Evolutionary conservation across 345 rosid species (phyloP), one percentile per base, ranked within the genome.

Genomic region (Barbarea vulgaris): DNA sequence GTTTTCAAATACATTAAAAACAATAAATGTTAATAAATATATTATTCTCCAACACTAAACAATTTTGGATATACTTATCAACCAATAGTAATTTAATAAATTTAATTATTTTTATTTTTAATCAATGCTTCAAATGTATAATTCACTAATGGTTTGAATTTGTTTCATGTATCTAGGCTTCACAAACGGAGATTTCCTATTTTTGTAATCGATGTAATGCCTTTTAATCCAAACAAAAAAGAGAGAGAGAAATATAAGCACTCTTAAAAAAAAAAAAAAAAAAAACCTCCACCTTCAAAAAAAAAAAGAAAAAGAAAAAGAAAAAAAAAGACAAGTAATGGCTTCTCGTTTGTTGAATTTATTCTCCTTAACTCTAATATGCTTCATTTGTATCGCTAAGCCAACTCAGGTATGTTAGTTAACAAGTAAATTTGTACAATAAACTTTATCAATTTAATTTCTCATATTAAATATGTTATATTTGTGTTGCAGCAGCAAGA

Each of bases 321-420:
- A n/a, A n/a, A n/a, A n/a, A n/a, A n/a, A n/a, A n/a, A n/a, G 12
- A 63, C 6, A 3, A 9, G 0, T 3, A 46, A 67, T 67, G 79
- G 15, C 62, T 75, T 75, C 74, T 59, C 74, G 59, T 51, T 52
- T 55, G 68, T 53, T 75, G n/a, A 75, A 19, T 60, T 59, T 67
- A 28, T 39, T 59, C 47, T 75, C 55, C 54, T 10, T 59, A 19
- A 22, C 28, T 59, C 17, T 75, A 21, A 36, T 59, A 47, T 15
- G 19, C 47, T 14, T 59, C 54, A 50, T 15, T 2, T 60, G 68
- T 59, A n/a, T 67, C 19, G 68, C 79, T 59, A 67, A 28, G 42
- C 27, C 74, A 50, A 39, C 36, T 6, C 60, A 3, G 62, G 79
- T 75, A 59, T 21, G 67, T 48, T 37, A 30, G 25, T 39, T 8